phyloP scores from a whole-genome alignment of 768 basidiomycete species.

The Boletus reticulatus region DNA sequence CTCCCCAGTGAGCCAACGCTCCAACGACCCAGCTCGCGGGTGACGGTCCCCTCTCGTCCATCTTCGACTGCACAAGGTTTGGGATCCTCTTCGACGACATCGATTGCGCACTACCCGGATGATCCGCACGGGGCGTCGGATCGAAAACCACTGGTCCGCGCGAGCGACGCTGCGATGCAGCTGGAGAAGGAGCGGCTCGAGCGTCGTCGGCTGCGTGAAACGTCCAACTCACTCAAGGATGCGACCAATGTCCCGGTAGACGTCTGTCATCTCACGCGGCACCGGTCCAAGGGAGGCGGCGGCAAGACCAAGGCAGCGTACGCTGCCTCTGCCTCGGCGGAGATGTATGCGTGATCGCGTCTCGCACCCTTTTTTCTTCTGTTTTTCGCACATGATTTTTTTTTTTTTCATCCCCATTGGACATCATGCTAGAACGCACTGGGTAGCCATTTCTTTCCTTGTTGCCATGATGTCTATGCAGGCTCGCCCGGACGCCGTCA shows the following conservation, averaged over 20 bases:
- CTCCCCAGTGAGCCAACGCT: conserved; percentile 22
- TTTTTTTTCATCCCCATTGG: neutral
- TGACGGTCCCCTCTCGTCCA: conserved; percentile 21
- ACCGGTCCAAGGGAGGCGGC: conserved; percentile 7
- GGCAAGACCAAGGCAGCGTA: conserved; percentile 17
- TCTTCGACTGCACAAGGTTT: conserved; percentile 20
- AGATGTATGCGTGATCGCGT: conserved; percentile 14
- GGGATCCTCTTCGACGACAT: conserved; percentile 17
- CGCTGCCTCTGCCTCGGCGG: conserved; percentile 6
- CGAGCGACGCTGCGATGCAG: conserved; percentile 53
- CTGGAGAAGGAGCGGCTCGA: conserved; percentile 45
- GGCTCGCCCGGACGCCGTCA: neutral
- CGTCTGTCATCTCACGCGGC: conserved; percentile 18
- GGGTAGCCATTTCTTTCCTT: too few species aligned
- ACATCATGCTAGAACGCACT: too few species aligned
- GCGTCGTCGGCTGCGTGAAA: conserved; percentile 27
- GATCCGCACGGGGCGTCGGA: conserved; percentile 9
- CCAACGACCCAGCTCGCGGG: conserved; percentile 20
- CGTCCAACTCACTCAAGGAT: conserved; percentile 26
- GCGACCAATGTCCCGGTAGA: conserved; percentile 26
- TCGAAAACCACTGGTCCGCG: conserved; percentile 40
- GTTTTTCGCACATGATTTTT: neutral
- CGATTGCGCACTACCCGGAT: conserved; percentile 11
- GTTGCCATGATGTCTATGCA: conserved; percentile 10
- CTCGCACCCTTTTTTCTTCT: neutral